These are phyloP conservation scores for Eudorina sp. DNA, from an alignment of 139 green algal species.

Conservation along the genomic window DNA sequence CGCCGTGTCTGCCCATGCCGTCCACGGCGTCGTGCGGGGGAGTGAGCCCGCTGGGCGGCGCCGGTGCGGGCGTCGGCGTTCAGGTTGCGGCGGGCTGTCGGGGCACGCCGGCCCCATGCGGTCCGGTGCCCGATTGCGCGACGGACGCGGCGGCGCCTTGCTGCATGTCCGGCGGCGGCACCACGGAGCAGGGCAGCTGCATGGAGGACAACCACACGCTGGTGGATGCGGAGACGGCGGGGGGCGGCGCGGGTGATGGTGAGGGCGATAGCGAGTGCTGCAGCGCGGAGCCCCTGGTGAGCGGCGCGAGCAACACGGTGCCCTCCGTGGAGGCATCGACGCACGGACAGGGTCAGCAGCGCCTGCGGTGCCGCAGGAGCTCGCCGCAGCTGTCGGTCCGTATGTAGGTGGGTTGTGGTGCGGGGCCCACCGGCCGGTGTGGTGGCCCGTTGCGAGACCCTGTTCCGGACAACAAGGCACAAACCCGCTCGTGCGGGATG, in stretches of 20 bases:
- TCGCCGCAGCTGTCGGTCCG: constrained; percentile 47
- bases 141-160: constrained; percentile 15
- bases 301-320: constrained; percentile 45
- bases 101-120: not conserved
- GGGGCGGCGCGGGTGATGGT: constrained; percentile 4
- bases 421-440: too few relatives aligned
- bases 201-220: constrained; percentile 54
- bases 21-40: constrained; percentile 42
- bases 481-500: too few relatives aligned
- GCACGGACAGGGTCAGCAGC: constrained; percentile 22
- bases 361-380: not conserved
- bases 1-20: constrained; percentile 33
- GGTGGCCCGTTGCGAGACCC: too few relatives aligned
- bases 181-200: constrained; percentile 50
- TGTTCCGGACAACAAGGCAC: too few relatives aligned
- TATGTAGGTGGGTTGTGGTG: constrained; percentile 5
- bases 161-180: constrained; percentile 28
- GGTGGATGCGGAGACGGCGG: constrained; percentile 27
- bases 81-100: not conserved
- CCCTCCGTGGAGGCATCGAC: constrained; percentile 42
- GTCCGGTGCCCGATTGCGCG: constrained; percentile 16
- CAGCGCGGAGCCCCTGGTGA: constrained; percentile 33
- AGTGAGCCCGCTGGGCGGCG: not conserved
- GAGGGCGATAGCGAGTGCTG: constrained; percentile 43
- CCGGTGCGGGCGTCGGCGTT: not conserved